phyloP scores from a whole-genome alignment of 768 basidiomycete genomes.

The Auriculariales sp. region DNA sequence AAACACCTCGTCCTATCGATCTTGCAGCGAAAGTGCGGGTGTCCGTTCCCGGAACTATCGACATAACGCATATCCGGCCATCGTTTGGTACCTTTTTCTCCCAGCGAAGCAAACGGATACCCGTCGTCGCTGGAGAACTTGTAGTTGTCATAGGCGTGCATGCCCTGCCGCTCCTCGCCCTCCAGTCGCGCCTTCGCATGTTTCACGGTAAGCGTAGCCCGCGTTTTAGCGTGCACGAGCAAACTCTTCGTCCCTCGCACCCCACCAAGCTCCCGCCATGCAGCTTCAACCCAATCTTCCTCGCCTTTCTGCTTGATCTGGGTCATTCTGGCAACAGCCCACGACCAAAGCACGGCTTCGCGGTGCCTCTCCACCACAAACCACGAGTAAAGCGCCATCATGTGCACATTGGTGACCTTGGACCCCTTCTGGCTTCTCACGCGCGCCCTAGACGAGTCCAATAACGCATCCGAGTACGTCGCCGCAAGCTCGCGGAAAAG shows the following conservation, averaged over 20 bases:
- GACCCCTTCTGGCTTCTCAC: neutral
- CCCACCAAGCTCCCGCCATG: neutral
- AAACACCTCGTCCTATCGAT: neutral
- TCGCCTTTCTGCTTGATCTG: neutral
- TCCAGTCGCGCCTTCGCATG: constrained; percentile 16
- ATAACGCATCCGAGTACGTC: neutral
- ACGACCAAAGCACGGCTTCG: constrained; percentile 5
- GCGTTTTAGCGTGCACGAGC: neutral
- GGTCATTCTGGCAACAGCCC: constrained; percentile 1
- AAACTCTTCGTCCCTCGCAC: neutral
- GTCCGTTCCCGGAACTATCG: neutral
- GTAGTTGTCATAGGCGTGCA: neutral
- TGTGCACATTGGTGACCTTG: constrained; percentile 2
- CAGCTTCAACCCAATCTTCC: neutral
- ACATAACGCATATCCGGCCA: neutral
- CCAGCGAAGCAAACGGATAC: constrained; percentile 16
- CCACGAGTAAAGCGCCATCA: constrained; percentile 4
- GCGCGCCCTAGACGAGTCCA: neutral
- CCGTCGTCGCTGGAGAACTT: constrained; percentile 16
- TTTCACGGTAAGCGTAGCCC: neutral
- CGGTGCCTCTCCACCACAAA: constrained; percentile 6
- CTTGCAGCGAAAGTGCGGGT: constrained; percentile 3
- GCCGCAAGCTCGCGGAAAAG: constrained; percentile 3
- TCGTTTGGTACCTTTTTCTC: neutral
- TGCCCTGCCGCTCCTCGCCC: constrained; percentile 8